Evolutionary conservation across 2,329 filamentous ascomycete genomes (phyloP).

Genomic region (Mycogone perniciosa): DNA sequence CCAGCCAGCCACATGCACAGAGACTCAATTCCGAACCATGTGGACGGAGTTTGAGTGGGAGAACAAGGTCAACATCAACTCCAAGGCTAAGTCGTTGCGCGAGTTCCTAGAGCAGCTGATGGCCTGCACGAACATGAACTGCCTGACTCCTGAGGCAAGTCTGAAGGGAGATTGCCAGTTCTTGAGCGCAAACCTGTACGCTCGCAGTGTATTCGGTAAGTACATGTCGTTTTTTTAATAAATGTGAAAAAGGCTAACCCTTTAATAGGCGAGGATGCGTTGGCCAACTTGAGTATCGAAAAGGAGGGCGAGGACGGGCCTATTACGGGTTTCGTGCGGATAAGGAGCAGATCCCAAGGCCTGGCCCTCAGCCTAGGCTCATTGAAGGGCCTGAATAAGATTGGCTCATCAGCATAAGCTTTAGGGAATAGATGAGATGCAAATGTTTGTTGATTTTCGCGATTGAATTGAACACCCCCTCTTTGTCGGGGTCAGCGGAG

Average conservation of each 20-base stretch:
- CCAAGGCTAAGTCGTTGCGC: conserved; percentile 83
- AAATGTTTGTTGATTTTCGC: neutral
- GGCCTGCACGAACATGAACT: conserved; percentile 98
- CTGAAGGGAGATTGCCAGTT: conserved; percentile 98
- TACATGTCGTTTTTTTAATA: conserved; percentile 19
- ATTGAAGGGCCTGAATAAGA: conserved; percentile 89
- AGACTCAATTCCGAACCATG: conserved; percentile 99
- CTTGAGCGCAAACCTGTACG: conserved; percentile 93
- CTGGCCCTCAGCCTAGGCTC: conserved; percentile 89
- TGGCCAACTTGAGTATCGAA: conserved; percentile 96
- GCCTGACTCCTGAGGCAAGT: conserved; percentile 90
- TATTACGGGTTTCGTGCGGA: conserved; percentile 94
- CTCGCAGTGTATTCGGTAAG: conserved; percentile 96
- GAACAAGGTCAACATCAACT: conserved; percentile 99
- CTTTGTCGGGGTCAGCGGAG: neutral
- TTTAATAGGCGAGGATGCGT: conserved; percentile 80
- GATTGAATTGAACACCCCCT: neutral
- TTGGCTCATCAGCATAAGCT: conserved; percentile 37
- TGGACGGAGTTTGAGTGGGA: conserved; percentile 99
- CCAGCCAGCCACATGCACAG: conserved; percentile 89
- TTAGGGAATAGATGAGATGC: conserved; percentile 12
- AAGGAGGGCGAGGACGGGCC: conserved; percentile 93
- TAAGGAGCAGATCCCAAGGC: conserved; percentile 94
- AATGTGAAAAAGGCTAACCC: neutral
- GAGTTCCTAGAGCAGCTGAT: conserved; percentile 93